phyloP scores from a whole-genome alignment of 2,329 filamentous ascomycete genomes.

The Penicillium sumatraense region DNA sequence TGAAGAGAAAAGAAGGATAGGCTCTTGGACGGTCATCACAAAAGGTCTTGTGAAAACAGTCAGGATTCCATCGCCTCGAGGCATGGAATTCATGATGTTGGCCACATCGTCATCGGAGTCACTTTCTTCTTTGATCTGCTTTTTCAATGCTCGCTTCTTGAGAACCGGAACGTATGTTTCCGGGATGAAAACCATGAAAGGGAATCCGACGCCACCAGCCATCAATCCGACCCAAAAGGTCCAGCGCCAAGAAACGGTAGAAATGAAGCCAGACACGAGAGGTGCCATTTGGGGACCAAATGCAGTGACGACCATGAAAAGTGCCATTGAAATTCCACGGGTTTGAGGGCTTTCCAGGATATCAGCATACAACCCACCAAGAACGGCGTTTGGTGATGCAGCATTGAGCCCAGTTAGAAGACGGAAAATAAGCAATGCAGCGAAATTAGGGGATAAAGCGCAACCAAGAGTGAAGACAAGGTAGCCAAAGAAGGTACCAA shows the following conservation, averaged over 20 bases:
- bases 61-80: background rate
- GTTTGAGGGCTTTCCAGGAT: conserved; percentile 19
- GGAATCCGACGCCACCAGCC: conserved; percentile 2
- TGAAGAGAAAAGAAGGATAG: conserved; percentile 71
- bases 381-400: conserved; percentile 41
- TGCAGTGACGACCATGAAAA: conserved; percentile 51
- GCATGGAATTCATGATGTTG: background rate
- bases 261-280: conserved; percentile 42
- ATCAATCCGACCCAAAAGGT: conserved; percentile 8
- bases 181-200: conserved; percentile 8
- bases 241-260: conserved; percentile 7
- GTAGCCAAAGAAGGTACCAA: conserved; percentile 51
- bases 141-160: background rate
- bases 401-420: conserved; percentile 43
- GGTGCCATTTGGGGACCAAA: conserved; percentile 39
- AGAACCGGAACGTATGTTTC: conserved; percentile 15
- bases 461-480: conserved; percentile 44
- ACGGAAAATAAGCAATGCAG: conserved; percentile 43
- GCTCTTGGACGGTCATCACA: conserved; percentile 72
- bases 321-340: conserved; percentile 47
- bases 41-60: conserved; percentile 57
- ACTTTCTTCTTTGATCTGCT: background rate
- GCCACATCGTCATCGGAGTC: background rate
- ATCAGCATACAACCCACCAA: conserved; percentile 12
- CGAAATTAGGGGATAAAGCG: conserved; percentile 44